Evolutionary conservation across 2,329 filamentous ascomycete genomes (phyloP).

Genomic region (Raffaelea arxii): DNA sequence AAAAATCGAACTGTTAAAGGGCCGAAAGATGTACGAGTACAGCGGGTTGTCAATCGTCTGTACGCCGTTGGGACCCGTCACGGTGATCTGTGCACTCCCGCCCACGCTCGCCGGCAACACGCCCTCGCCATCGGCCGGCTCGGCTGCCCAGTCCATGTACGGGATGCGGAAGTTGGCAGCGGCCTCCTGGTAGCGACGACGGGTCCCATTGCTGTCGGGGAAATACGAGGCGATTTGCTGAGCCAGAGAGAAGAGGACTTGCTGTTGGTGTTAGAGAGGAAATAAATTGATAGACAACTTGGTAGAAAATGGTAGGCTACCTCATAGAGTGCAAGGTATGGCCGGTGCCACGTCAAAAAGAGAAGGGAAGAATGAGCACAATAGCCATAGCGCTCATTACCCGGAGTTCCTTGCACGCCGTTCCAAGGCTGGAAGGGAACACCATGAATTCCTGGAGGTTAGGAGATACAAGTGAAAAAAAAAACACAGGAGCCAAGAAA

Average conservation of each 20-base stretch:
- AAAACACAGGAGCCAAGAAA: neutral
- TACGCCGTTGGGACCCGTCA: conserved; percentile 45
- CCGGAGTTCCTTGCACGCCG: conserved; percentile 36
- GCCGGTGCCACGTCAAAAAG: conserved; percentile 77
- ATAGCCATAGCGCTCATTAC: conserved; percentile 54
- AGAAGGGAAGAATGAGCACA: conserved; percentile 65
- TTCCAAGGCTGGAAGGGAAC: conserved; percentile 53
- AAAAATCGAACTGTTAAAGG: conserved; percentile 51
- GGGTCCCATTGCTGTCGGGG: conserved; percentile 27
- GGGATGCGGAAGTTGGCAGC: conserved; percentile 44
- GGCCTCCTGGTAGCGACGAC: conserved; percentile 39
- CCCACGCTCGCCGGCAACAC: conserved; percentile 39
- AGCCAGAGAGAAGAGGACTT: conserved; percentile 26
- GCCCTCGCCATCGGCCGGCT: conserved; percentile 36
- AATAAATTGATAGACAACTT: neutral
- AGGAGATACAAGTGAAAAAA: conserved; percentile 2
- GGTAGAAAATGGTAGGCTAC: conserved; percentile 21
- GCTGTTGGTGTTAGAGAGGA: conserved; percentile 17
- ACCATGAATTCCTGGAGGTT: conserved; percentile 61
- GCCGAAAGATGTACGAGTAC: conserved; percentile 50
- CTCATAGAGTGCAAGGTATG: conserved; percentile 59
- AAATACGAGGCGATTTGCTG: conserved; percentile 37
- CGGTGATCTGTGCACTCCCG: conserved; percentile 29
- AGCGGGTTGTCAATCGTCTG: conserved; percentile 53
- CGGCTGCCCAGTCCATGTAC: conserved; percentile 50